Base-by-base conservation (phyloP, 352 stramenopile species). In the Globisporangium mamillatum region DNA sequence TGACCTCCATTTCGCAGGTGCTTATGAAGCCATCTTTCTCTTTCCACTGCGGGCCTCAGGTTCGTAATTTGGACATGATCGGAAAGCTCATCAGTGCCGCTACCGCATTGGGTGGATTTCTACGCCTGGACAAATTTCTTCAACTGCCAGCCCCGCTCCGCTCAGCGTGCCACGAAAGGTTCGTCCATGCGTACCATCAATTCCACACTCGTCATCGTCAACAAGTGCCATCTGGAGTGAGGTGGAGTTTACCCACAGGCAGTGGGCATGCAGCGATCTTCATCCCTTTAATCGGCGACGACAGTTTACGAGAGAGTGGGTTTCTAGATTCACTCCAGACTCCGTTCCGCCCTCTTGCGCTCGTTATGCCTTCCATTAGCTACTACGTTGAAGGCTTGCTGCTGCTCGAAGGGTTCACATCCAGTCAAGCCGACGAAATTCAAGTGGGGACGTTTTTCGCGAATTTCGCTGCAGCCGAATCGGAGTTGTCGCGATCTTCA, bases 381-480 rank as follows among this genome's bases (percentile, higher is more conserved):
- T 81, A 72, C 25, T 32, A 76, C 22, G 69, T 75, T 8, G 70
- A 86, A 18, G 71, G 63, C 9, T 18, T 75, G 7, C 63, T 86
- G 3, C 29, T 81, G 1, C 14, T 71, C 10, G 61, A 84, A 20
- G 76, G 79, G 0, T 84, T 76, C 41, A 64, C 66, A 9, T 3
- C 20, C 1, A 67, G 60, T 0, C 72, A 81, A 56, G 48, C 54
- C 1, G 24, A 32, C 9, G 34, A 66, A 25, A 50, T 72, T 7
- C 65, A 73, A 22, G 61, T 78, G 38, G 20, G 71, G 18, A 2
- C 58, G 5, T 77, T 66, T 16, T 75, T 86, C 38, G 67, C 79
- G 63, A 60, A 41, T 12, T 64, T 84, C 46, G 64, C 41, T 18
- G 29, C 63, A 0, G 27, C 50, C 3, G 68, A 76, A n/a, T 41